A percentile compares a stretch with the other conserved stretches of the same genome.
Conservation (phyloP, 2,329 filamentous ascomycete species). For the Chrysoporthe puriensis region DNA sequence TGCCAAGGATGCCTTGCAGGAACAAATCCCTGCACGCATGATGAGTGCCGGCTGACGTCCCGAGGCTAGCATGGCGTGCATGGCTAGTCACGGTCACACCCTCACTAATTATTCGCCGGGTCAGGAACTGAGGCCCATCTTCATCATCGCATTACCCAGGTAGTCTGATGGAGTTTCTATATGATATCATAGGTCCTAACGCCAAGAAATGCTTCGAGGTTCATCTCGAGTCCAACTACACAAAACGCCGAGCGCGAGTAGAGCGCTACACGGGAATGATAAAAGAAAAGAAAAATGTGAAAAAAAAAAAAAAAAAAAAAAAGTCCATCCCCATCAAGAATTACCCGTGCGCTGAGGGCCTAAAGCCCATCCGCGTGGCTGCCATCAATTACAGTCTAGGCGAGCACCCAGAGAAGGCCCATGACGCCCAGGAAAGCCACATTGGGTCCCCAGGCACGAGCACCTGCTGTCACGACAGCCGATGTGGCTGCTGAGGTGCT, state of each 20-base stretch:
- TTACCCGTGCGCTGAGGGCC: neutral
- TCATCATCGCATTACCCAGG: neutral
- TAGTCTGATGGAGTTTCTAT: neutral
- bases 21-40: neutral
- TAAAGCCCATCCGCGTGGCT: neutral
- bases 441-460: conserved; percentile 5
- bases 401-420: conserved; percentile 5
- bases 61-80: too few species aligned
- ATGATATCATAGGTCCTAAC: neutral
- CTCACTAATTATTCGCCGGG: too few species aligned
- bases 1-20: neutral
- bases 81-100: too few species aligned
- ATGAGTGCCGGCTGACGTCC: neutral
- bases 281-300: neutral
- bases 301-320: neutral
- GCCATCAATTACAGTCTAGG: neutral
- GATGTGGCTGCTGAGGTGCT: neutral
- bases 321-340: neutral
- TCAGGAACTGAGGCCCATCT: too few species aligned
- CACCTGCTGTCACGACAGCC: conserved; percentile 1
- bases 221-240: neutral
- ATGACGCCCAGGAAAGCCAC: neutral
- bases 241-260: neutral
- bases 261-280: neutral
- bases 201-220: neutral